Evolutionary conservation across 768 basidiomycete species (phyloP).

Genomic region (Kwoniella sp.): DNA sequence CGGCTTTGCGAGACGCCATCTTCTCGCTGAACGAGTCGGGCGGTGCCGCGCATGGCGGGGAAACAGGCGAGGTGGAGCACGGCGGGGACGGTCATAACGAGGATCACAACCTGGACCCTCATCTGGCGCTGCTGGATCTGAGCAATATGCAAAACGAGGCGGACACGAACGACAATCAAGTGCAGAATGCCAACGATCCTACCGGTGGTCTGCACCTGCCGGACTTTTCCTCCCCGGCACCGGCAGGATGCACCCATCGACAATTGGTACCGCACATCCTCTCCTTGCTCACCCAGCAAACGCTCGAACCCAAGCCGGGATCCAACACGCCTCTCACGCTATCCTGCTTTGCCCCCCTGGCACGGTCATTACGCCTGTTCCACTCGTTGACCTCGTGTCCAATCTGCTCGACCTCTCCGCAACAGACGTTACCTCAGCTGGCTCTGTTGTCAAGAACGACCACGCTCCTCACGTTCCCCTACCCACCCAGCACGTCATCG

Average conservation of each 20-base stretch:
- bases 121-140: slow-evolving; percentile 41
- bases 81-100: slow-evolving; percentile 26
- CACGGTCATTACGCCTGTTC: slow-evolving; percentile 39
- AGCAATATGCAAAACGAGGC: slow-evolving; percentile 29
- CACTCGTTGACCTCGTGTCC: slow-evolving; percentile 34
- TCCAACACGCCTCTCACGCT: slow-evolving; percentile 41
- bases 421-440: slow-evolving; percentile 46
- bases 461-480: slow-evolving; percentile 45
- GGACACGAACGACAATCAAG: slow-evolving; percentile 4
- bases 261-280: slow-evolving; percentile 41
- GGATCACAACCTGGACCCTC: slow-evolving; percentile 28
- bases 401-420: slow-evolving; percentile 29
- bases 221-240: slow-evolving; percentile 2
- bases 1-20: slow-evolving; percentile 44
- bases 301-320: slow-evolving; percentile 41
- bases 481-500: slow-evolving; percentile 36
- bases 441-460: slow-evolving; percentile 41
- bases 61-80: slow-evolving; percentile 20
- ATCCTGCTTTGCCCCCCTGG: slow-evolving; percentile 34
- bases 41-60: slow-evolving; percentile 22
- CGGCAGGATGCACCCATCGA: slow-evolving; percentile 26
- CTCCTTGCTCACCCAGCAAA: slow-evolving; percentile 28
- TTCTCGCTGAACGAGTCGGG: slow-evolving; percentile 41
- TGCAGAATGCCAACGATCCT: neutral
- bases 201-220: slow-evolving; percentile 16